phyloP scores from a whole-genome alignment of 352 stramenopile species.

The Phytophthora podocarpi region DNA sequence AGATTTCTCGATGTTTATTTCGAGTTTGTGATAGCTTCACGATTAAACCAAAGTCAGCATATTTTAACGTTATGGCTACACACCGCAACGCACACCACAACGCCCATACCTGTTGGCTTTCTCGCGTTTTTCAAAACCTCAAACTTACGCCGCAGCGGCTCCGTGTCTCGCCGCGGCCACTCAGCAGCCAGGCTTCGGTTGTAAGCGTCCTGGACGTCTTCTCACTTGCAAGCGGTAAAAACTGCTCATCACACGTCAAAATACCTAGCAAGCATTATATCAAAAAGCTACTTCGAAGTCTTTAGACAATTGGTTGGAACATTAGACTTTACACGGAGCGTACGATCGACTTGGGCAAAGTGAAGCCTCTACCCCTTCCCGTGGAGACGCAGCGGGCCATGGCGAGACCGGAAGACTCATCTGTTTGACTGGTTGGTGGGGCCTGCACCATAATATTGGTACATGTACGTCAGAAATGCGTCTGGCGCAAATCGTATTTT shows the following conservation, averaged over 20 bases:
- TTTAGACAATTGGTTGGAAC: too few species aligned
- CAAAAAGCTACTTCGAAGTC: too few species aligned
- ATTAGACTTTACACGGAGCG: background rate
- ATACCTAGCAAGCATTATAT: too few species aligned
- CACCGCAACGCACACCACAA: too few species aligned
- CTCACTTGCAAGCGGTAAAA: too few species aligned
- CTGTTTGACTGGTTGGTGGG: background rate
- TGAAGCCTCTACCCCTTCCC: background rate
- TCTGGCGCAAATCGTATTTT: too few species aligned
- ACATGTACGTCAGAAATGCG: too few species aligned
- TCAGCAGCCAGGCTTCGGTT: background rate
- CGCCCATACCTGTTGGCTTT: background rate
- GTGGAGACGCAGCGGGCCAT: background rate
- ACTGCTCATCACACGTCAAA: too few species aligned
- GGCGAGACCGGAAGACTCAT: background rate
- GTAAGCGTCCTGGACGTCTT: background rate
- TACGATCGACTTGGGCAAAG: background rate
- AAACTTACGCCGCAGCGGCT: background rate
- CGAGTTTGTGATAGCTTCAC: too few species aligned
- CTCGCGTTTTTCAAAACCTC: constrained; percentile 1
- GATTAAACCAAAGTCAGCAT: too few species aligned
- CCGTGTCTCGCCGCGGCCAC: background rate
- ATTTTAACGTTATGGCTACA: too few species aligned
- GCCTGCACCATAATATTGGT: background rate
- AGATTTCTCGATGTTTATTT: too few species aligned